These are phyloP conservation scores for Huntiella decipiens DNA, from an alignment of 2,329 filamentous ascomycete genomes.

Conservation along the genomic window DNA sequence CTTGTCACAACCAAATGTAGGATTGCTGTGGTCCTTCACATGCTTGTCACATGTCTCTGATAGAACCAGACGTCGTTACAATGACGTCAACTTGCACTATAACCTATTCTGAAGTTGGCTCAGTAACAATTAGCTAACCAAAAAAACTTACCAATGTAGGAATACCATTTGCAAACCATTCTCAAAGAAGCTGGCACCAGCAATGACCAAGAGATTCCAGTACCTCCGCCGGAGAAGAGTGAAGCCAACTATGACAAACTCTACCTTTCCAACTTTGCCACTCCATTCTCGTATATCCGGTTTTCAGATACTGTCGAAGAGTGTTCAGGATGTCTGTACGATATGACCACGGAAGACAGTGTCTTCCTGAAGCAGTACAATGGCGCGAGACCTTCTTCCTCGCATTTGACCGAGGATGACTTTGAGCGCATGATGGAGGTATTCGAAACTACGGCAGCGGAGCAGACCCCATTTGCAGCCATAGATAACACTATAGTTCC, in stretches of 20 bases:
- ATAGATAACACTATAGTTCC: constrained; percentile 74
- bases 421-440: constrained; percentile 92
- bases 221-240: constrained; percentile 44
- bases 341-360: constrained; percentile 84
- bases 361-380: constrained; percentile 72
- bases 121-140: too few species aligned
- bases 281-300: constrained; percentile 85
- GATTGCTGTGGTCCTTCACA: not conserved
- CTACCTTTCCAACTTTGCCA: constrained; percentile 60
- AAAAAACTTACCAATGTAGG: constrained; percentile 30
- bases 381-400: constrained; percentile 43
- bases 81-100: not conserved
- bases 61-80: too few species aligned
- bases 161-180: constrained; percentile 87
- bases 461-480: constrained; percentile 72
- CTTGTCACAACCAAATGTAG: constrained; percentile 7
- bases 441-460: constrained; percentile 71
- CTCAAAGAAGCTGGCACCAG: constrained; percentile 36
- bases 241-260: constrained; percentile 71
- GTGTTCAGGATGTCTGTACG: constrained; percentile 75
- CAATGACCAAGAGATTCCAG: constrained; percentile 43
- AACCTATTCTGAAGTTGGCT: not conserved
- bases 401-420: constrained; percentile 65
- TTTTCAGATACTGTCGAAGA: constrained; percentile 98
- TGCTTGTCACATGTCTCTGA: too few species aligned